phyloP scores from a whole-genome alignment of 2,329 filamentous ascomycete species.

The Neofusicoccum kwambonambiense region DNA sequence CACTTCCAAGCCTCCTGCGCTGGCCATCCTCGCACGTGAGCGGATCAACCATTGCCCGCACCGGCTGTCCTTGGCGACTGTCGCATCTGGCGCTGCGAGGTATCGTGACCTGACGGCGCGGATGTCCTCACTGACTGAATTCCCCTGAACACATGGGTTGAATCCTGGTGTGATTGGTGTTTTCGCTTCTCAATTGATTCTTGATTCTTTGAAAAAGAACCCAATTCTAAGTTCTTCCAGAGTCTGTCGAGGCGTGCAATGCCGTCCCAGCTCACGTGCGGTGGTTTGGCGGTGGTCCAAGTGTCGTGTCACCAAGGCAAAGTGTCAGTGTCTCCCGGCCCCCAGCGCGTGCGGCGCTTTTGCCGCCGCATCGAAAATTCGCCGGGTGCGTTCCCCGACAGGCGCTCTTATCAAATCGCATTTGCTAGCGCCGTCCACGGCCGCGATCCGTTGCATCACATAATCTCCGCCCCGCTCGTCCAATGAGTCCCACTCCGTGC shows the following conservation, averaged over 20 bases:
- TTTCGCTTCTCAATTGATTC: too few species aligned
- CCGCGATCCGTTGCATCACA: not conserved
- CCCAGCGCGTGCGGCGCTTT: not conserved
- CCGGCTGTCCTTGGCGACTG: not conserved
- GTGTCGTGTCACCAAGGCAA: too few species aligned
- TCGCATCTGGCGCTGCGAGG: too few species aligned
- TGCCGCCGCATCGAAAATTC: not conserved
- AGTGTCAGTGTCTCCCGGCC: not conserved
- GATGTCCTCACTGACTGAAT: too few species aligned
- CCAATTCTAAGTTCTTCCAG: too few species aligned
- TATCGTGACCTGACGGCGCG: too few species aligned
- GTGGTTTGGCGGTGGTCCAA: too few species aligned
- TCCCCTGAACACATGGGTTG: too few species aligned
- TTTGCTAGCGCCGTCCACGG: not conserved
- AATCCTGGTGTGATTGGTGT: too few species aligned
- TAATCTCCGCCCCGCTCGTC: slow-evolving; percentile 1
- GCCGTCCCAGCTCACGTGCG: too few species aligned
- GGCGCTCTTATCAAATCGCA: not conserved
- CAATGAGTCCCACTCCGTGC: not conserved
- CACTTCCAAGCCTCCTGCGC: not conserved
- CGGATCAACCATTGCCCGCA: slow-evolving; percentile 9
- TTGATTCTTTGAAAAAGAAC: too few species aligned
- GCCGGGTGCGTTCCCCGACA: not conserved
- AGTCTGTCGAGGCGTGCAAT: too few species aligned
- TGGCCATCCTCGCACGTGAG: not conserved